Evolutionary conservation across 331 rosid species (phyloP).

Genomic region (Pyrus hybrid): DNA sequence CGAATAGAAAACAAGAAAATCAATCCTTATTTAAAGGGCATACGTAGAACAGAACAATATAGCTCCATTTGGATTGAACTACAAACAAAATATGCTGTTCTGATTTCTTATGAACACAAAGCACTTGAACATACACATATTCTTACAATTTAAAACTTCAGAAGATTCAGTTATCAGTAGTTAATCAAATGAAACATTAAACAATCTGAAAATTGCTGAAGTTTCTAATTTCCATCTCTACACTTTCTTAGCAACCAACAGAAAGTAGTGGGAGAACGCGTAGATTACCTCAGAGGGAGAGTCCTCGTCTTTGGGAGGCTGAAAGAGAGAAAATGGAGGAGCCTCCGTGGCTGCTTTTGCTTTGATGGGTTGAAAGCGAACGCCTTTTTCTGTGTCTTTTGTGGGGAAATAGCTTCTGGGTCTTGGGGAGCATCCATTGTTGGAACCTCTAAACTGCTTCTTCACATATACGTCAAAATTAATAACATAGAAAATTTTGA

Average conservation of each 20-base stretch:
- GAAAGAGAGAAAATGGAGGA: conserved; percentile 54
- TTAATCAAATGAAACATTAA: not conserved
- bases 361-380: conserved; percentile 31
- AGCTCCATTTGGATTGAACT: too few relatives aligned
- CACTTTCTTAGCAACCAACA: not conserved
- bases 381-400: conserved; percentile 20
- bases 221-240: not conserved
- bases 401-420: conserved; percentile 22
- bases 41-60: not conserved
- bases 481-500: conserved; percentile 1
- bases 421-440: conserved; percentile 34
- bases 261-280: not conserved
- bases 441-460: conserved; percentile 36
- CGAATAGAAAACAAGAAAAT: too few relatives aligned
- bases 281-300: conserved; percentile 47
- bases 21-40: not conserved
- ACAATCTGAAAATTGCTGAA: not conserved
- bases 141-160: not conserved
- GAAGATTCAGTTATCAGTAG: not conserved
- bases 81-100: not conserved
- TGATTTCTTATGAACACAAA: not conserved
- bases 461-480: not conserved
- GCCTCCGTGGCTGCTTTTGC: conserved; percentile 45
- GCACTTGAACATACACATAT: not conserved
- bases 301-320: conserved; percentile 38